Evolutionary conservation across 257 asterid species (phyloP).

Genomic region (Lycium barbarum): DNA sequence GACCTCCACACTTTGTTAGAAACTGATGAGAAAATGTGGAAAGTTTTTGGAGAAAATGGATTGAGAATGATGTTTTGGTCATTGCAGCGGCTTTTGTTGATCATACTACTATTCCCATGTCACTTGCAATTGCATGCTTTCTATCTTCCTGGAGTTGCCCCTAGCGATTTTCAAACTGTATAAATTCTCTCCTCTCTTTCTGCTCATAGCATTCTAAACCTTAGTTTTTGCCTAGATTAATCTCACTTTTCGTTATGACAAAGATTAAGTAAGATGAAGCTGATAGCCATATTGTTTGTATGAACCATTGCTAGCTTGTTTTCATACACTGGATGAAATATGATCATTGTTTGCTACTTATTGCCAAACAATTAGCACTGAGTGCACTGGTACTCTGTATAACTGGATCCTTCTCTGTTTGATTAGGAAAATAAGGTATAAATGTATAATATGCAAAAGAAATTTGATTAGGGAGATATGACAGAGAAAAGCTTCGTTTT

Average conservation of each 20-base stretch:
- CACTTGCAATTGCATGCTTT: slow-evolving; percentile 31
- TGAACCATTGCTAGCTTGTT: not conserved
- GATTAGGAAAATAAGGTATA: not conserved
- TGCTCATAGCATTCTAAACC: not conserved
- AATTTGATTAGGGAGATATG: not conserved
- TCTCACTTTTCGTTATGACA: not conserved
- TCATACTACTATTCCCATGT: slow-evolving; percentile 13
- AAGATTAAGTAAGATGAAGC: not conserved
- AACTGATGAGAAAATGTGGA: not conserved
- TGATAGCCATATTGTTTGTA: not conserved
- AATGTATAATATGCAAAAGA: not conserved
- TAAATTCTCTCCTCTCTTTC: not conserved
- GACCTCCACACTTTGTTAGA: not conserved
- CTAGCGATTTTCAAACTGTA: slow-evolving; percentile 52
- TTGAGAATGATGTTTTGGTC: not conserved
- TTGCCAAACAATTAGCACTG: not conserved
- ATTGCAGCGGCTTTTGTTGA: not conserved
- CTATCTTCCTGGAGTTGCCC: slow-evolving; percentile 66
- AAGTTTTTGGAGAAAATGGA: not conserved
- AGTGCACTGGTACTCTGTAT: not conserved
- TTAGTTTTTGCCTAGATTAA: not conserved
- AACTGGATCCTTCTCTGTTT: not conserved
- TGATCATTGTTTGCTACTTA: not conserved
- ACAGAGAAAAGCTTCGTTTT: not conserved
- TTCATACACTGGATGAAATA: not conserved